These are phyloP conservation scores for Penicillium pancosmium DNA, from an alignment of 495 filamentous ascomycete genomes.

Conservation along the genomic window DNA sequence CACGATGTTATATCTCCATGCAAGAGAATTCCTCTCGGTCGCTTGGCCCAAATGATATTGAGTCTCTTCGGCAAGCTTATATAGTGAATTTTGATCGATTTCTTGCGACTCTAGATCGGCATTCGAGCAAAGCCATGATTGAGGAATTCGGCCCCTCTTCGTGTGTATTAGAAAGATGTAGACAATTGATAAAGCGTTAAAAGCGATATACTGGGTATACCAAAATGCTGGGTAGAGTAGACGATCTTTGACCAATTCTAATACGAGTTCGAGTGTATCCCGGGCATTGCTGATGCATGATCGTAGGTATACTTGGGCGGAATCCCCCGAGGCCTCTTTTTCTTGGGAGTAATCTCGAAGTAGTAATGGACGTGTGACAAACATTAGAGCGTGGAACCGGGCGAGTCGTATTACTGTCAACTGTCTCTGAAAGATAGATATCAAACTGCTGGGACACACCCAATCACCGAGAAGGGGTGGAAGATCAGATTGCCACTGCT, in stretches of 20 bases:
- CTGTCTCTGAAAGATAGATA: conserved; percentile 28
- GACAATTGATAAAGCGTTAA: conserved; percentile 35
- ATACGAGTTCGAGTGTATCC: conserved; percentile 28
- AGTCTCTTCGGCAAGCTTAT: conserved; percentile 24
- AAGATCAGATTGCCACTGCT: conserved; percentile 27
- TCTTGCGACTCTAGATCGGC: neutral
- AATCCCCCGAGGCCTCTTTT: conserved; percentile 3
- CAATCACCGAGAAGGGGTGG: conserved; percentile 26
- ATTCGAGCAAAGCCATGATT: conserved; percentile 7
- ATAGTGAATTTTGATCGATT: conserved; percentile 21
- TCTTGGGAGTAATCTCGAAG: conserved; percentile 27
- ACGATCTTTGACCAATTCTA: conserved; percentile 27
- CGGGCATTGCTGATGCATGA: conserved; percentile 25
- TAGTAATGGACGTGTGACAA: conserved; percentile 29
- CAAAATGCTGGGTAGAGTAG: conserved; percentile 31
- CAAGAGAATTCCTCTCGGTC: conserved; percentile 30
- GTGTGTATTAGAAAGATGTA: conserved; percentile 33
- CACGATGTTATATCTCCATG: conserved; percentile 33
- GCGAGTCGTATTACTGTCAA: conserved; percentile 30
- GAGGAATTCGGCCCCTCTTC: conserved; percentile 20
- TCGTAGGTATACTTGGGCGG: conserved; percentile 19
- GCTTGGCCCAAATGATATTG: conserved; percentile 30
- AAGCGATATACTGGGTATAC: conserved; percentile 36
- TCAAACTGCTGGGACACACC: conserved; percentile 30
- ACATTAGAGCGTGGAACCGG: conserved; percentile 30